Base-by-base conservation (phyloP, 768 basidiomycete species). In the Serpula lacrymans region DNA sequence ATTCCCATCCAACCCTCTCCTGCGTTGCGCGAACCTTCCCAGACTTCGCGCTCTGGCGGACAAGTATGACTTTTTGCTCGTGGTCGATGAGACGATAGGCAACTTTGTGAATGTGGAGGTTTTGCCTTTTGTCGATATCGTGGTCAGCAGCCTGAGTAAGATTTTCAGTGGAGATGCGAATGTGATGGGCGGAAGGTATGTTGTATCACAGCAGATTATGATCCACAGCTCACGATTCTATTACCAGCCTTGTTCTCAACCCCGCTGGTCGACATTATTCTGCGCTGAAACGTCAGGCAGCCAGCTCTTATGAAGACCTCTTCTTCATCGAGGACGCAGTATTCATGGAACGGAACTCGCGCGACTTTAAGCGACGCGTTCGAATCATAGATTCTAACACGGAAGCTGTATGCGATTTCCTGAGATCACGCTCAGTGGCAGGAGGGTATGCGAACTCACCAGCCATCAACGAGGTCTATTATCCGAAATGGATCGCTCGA, bases 341-440 rank as follows among this genome's bases (percentile, higher is more conserved):
- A 41, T 95, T 82, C 71, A 88, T 99, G 87, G 95, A 99, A 59
- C 87, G 94, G 50, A 99, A 99, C 65, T 98, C 95, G 13, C 88
- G 95, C 37, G 84, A 96, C 65, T 97, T 95, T 69, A 65, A 73
- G 37, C 70, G 67, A 6, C 88, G 95, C 40, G 75, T 92, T 49
- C 70, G 70, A 41, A 59, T 69, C 39, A 90, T 95, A 62, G 90
- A 98, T 60, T 59, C 62, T 23, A 98, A 95, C 59, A 71, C 94
- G 3, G 82, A 90, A 57, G 77, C 76, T 31, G 69, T 94, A 42
- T 94, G 91, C 61, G 84, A 88, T 40, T 79, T 84, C 58, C 70
- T 99, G 21, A 74, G 70, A 27, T 70, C 77, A 2, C 78, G 75
- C 34, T 83, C 83, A 1, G 40, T 68, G 21, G 63, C 65, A 3